Evolutionary conservation across 2,329 filamentous ascomycete species (phyloP).

Genomic region (Epichloe glyceriae): DNA sequence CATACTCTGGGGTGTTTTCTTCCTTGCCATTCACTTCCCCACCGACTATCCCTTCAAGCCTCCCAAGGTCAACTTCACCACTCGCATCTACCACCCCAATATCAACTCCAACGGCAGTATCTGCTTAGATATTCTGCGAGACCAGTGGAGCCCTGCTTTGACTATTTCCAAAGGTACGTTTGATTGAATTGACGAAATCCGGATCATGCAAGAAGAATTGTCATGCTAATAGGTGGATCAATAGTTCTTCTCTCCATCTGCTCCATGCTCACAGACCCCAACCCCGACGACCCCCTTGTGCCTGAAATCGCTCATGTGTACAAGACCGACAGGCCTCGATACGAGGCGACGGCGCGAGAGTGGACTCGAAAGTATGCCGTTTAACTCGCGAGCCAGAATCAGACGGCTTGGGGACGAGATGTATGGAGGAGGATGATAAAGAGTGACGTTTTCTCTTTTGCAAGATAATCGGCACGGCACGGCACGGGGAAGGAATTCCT

Average conservation of each 20-base stretch:
- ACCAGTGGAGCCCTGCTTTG: conserved; percentile 97
- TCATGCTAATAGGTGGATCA: conserved; percentile 5
- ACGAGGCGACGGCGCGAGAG: conserved; percentile 92
- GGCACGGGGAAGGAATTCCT: not conserved
- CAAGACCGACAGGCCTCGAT: conserved; percentile 94
- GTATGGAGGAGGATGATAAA: not conserved
- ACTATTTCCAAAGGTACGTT: conserved; percentile 91
- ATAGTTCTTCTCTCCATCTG: conserved; percentile 94
- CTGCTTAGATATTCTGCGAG: conserved; percentile 93
- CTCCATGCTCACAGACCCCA: conserved; percentile 98
- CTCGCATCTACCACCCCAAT: conserved; percentile 98
- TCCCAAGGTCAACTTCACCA: conserved; percentile 99
- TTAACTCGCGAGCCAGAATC: conserved; percentile 29
- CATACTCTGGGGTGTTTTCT: conserved; percentile 99
- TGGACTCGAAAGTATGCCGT: conserved; percentile 99
- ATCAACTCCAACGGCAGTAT: conserved; percentile 99
- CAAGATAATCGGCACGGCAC: not conserved
- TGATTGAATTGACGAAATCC: not conserved
- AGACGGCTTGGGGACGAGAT: not conserved
- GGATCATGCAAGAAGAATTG: not conserved
- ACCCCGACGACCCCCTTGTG: conserved; percentile 96
- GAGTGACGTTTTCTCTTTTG: conserved; percentile 6
- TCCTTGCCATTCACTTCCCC: conserved; percentile 96
- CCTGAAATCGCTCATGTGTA: conserved; percentile 99
- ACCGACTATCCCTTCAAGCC: conserved; percentile 99